Evolutionary conservation across 805 yeast genomes (phyloP).

Genomic region (Candida krabiensis): DNA sequence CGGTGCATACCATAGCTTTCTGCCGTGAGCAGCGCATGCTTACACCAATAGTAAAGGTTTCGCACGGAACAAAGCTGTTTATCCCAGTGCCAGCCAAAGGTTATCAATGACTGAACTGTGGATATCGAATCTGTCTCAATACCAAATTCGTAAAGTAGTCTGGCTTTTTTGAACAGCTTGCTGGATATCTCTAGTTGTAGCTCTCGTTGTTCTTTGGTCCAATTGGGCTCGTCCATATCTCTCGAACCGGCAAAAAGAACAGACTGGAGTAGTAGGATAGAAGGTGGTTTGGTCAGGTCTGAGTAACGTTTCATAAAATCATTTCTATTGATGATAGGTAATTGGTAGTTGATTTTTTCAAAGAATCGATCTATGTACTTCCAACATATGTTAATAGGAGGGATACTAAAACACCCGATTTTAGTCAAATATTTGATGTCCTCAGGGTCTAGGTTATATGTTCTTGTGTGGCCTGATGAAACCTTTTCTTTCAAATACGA

Average conservation of each 20-base stretch:
- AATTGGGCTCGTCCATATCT: slow-evolving; percentile 51
- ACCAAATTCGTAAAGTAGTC: slow-evolving; percentile 11
- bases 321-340: slow-evolving; percentile 64
- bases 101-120: slow-evolving; percentile 52
- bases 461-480: background rate
- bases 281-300: slow-evolving; percentile 56
- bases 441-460: slow-evolving; percentile 27
- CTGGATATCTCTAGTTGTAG: slow-evolving; percentile 39
- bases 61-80: slow-evolving; percentile 25
- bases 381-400: slow-evolving; percentile 55
- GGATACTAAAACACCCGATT: slow-evolving; percentile 66
- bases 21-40: slow-evolving; percentile 67
- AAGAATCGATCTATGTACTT: slow-evolving; percentile 62
- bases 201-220: slow-evolving; percentile 44
- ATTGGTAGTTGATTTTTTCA: slow-evolving; percentile 59
- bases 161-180: slow-evolving; percentile 41
- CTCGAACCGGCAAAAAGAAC: slow-evolving; percentile 68
- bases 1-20: slow-evolving; percentile 75
- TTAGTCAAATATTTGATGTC: slow-evolving; percentile 62
- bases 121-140: slow-evolving; percentile 63
- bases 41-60: slow-evolving; percentile 68
- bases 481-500: background rate
- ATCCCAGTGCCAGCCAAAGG: slow-evolving; percentile 12
- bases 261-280: slow-evolving; percentile 58
- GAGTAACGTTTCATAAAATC: slow-evolving; percentile 56